Evolutionary conservation across 805 yeast genomes (phyloP).

Genomic region (Sugiyamaella chiloensis): DNA sequence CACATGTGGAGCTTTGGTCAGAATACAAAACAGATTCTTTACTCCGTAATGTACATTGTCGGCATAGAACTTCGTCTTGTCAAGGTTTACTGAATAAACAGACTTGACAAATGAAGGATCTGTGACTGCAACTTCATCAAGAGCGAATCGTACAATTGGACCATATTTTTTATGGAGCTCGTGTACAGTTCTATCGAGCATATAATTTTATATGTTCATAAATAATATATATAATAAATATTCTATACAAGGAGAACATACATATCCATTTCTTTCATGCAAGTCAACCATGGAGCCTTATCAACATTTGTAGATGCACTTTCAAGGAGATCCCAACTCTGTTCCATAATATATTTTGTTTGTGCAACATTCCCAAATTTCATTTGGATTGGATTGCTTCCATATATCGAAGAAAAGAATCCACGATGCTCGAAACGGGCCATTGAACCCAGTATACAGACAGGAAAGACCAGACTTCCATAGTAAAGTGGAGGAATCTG

Average conservation of each 20-base stretch:
- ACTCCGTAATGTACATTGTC: conserved; percentile 59
- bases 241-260: conserved; percentile 8
- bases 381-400: not conserved
- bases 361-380: conserved; percentile 9
- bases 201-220: too few relatives aligned
- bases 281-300: conserved; percentile 3
- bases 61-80: conserved; percentile 53
- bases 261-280: conserved; percentile 10
- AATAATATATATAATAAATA: not conserved
- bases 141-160: conserved; percentile 58
- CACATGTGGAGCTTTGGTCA: conserved; percentile 49
- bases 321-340: conserved; percentile 6
- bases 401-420: conserved; percentile 5
- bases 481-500: conserved; percentile 9
- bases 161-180: conserved; percentile 55
- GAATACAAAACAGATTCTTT: conserved; percentile 56
- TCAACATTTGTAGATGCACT: not conserved
- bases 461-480: conserved; percentile 14
- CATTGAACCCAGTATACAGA: conserved; percentile 14
- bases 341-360: conserved; percentile 4
- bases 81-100: conserved; percentile 56
- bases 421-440: not conserved
- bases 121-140: conserved; percentile 58
- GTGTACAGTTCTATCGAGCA: conserved; percentile 47
- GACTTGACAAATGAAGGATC: conserved; percentile 50